These are phyloP conservation scores for Astrocystis sublimbata DNA, from an alignment of 495 filamentous ascomycete species.

Conservation along the genomic window DNA sequence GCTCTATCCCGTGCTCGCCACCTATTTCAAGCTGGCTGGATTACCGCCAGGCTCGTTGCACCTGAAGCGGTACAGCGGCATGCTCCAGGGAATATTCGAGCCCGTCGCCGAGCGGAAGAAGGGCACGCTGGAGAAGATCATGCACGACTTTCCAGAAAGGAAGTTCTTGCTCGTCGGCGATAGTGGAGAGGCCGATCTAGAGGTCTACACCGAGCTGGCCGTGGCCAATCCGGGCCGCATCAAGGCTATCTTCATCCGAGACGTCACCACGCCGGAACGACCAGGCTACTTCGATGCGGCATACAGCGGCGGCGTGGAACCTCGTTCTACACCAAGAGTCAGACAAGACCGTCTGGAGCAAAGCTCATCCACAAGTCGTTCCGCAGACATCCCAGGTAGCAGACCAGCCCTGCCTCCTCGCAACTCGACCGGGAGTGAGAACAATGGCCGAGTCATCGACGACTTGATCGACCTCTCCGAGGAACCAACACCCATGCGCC, in stretches of 20 bases:
- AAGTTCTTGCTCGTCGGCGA: slow-evolving; percentile 92
- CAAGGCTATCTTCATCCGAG: slow-evolving; percentile 83
- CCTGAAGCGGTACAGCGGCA: slow-evolving; percentile 90
- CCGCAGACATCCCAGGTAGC: slow-evolving; percentile 30
- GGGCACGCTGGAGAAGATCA: slow-evolving; percentile 76
- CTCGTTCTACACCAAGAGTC: slow-evolving; percentile 17
- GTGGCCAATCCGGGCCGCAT: slow-evolving; percentile 79
- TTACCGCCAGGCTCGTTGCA: slow-evolving; percentile 88
- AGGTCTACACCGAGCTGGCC: slow-evolving; percentile 95
- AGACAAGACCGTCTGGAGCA: slow-evolving; percentile 17
- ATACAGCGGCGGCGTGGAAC: slow-evolving; percentile 39
- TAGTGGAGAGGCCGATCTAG: slow-evolving; percentile 93
- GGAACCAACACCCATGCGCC: slow-evolving; percentile 42
- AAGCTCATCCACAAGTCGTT: slow-evolving; percentile 27
- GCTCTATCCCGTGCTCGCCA: slow-evolving; percentile 82
- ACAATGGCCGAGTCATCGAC: slow-evolving; percentile 46
- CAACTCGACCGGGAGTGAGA: slow-evolving; percentile 15
- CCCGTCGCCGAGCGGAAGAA: slow-evolving; percentile 95
- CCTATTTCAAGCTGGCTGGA: slow-evolving; percentile 76
- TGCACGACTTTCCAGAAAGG: slow-evolving; percentile 85
- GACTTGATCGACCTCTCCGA: slow-evolving; percentile 67
- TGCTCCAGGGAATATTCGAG: slow-evolving; percentile 97
- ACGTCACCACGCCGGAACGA: slow-evolving; percentile 77
- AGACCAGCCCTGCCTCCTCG: slow-evolving; percentile 42
- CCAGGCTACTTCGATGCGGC: slow-evolving; percentile 77